Percentiles rank a stretch among this genome's conserved stretches.
Conservation (phyloP, 495 filamentous ascomycete genomes). For the Staphylotrichum tortipilum region DNA sequence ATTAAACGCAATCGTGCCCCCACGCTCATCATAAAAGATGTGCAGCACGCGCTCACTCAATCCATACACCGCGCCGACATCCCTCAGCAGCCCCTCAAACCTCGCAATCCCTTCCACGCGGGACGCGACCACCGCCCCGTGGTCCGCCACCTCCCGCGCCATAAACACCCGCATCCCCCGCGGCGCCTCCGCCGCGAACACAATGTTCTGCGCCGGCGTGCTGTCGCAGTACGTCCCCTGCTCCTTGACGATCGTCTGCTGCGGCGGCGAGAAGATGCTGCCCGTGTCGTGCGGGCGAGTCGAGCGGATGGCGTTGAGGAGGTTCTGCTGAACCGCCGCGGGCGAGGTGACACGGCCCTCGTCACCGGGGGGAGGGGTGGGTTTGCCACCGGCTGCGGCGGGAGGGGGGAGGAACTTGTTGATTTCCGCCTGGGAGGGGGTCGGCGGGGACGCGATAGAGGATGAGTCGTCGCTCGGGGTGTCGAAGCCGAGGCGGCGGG, state of each 20-base stretch:
- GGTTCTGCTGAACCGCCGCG: conserved; percentile 49
- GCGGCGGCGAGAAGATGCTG: conserved; percentile 58
- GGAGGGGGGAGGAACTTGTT: conserved; percentile 30
- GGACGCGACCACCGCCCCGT: conserved; percentile 45
- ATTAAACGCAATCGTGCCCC: conserved; percentile 84
- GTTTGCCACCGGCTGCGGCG: not conserved
- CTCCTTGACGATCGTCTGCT: conserved; percentile 69
- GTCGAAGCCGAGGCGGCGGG: conserved; percentile 58
- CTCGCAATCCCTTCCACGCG: conserved; percentile 56
- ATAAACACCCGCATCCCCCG: conserved; percentile 68
- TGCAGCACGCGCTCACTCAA: conserved; percentile 56
- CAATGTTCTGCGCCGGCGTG: conserved; percentile 69
- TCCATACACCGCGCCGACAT: conserved; percentile 61
- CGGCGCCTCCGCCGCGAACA: conserved; percentile 59
- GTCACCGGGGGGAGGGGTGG: no score
- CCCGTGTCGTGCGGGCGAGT: conserved; percentile 72
- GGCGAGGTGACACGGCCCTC: conserved; percentile 46
- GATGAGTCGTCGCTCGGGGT: conserved; percentile 17
- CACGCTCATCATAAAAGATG: conserved; percentile 75
- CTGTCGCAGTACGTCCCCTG: conserved; percentile 83
- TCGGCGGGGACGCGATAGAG: not conserved
- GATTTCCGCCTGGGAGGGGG: conserved; percentile 27
- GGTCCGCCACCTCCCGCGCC: conserved; percentile 37
- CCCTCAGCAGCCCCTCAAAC: conserved; percentile 63
- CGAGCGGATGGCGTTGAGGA: conserved; percentile 72